Conservation (phyloP, 2,329 filamentous ascomycete genomes). For the Eurotiales sp. region DNA sequence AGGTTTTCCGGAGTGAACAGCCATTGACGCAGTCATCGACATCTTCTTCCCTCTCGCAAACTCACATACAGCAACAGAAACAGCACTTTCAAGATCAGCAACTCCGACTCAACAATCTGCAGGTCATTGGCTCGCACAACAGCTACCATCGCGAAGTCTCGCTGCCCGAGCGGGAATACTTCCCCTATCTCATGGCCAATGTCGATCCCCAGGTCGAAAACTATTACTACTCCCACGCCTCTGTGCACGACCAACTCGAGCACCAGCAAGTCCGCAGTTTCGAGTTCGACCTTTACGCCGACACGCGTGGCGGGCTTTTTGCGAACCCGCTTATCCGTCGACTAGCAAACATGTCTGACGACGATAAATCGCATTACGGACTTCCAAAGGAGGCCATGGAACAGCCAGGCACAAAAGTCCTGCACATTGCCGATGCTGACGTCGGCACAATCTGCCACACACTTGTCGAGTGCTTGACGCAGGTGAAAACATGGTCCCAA, state of each 20-base stretch:
- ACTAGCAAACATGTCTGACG: conserved; percentile 14
- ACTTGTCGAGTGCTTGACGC: conserved; percentile 13
- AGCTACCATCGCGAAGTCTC: conserved; percentile 16
- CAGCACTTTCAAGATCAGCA: conserved; percentile 5
- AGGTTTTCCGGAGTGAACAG: neutral
- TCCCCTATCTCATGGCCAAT: conserved; percentile 9
- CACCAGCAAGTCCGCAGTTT: conserved; percentile 14
- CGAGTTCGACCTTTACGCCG: conserved; percentile 14
- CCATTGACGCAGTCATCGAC: neutral
- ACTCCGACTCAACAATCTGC: conserved; percentile 13
- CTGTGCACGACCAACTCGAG: conserved; percentile 15
- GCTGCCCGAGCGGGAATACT: conserved; percentile 8
- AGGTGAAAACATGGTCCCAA: conserved; percentile 11
- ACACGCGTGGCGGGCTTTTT: conserved; percentile 11
- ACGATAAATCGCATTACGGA: conserved; percentile 11
- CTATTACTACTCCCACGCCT: conserved; percentile 16
- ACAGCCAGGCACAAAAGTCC: conserved; percentile 14
- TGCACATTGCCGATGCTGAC: conserved; percentile 16
- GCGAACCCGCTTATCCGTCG: conserved; percentile 14
- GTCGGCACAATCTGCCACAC: conserved; percentile 14
- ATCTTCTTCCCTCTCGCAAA: neutral
- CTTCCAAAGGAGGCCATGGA: conserved; percentile 8
- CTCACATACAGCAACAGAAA: conserved; percentile 3
- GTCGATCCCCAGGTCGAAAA: conserved; percentile 9
- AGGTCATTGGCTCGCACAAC: conserved; percentile 15